Evolutionary conservation across 208 protist species (phyloP).

Genomic region (Crithidia bombi): DNA sequence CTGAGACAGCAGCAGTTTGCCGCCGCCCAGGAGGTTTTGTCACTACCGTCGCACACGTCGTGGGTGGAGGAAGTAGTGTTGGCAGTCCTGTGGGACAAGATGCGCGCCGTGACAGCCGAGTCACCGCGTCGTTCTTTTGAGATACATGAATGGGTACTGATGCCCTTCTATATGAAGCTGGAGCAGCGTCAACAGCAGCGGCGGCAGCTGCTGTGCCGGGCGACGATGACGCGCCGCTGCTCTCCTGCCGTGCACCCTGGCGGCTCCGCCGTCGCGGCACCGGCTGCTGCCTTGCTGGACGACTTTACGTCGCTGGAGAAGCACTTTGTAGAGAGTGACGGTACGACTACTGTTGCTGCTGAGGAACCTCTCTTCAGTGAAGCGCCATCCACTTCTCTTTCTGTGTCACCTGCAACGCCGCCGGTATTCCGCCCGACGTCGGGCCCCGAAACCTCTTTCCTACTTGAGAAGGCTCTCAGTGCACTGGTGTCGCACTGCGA

Average conservation of each 20-base stretch:
- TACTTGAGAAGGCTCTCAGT: constrained; percentile 11
- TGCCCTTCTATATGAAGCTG: constrained; percentile 32
- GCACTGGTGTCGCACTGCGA: constrained; percentile 1
- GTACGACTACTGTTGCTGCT: neutral
- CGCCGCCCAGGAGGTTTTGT: neutral
- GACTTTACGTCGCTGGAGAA: constrained; percentile 25
- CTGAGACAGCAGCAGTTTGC: constrained; percentile 7
- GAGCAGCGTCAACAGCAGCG: constrained; percentile 5
- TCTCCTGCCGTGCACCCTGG: too few species aligned
- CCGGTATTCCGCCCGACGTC: too few species aligned
- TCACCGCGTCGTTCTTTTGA: constrained; percentile 10
- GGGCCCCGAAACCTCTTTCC: neutral
- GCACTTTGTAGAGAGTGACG: neutral
- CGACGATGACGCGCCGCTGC: too few species aligned
- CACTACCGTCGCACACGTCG: neutral
- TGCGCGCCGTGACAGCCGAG: neutral
- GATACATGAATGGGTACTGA: constrained; percentile 29
- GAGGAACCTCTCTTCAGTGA: too few species aligned
- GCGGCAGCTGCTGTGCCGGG: neutral
- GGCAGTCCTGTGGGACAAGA: neutral
- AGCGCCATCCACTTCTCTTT: too few species aligned
- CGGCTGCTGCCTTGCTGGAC: neutral
- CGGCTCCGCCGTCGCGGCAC: too few species aligned
- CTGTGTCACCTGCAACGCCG: too few species aligned
- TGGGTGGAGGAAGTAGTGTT: constrained; percentile 12